Conservation (phyloP, 495 filamentous ascomycete genomes). For the Trichoderma asperelloides region DNA sequence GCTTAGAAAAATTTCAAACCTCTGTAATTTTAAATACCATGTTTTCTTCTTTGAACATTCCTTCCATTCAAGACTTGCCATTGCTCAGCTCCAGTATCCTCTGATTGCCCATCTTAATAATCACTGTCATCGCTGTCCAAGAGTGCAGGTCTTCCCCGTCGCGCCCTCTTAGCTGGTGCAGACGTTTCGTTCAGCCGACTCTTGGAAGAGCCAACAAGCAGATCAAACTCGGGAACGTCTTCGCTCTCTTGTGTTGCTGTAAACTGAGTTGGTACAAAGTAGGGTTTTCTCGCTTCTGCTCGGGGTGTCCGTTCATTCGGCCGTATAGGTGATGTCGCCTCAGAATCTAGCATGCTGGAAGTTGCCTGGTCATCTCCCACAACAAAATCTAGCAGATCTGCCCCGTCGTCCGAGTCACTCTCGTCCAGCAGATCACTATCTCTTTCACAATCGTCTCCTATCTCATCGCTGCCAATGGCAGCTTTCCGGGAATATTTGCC, state of each 20-base stretch:
- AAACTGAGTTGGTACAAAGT: background rate
- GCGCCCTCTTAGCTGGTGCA: background rate
- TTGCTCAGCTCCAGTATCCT: background rate
- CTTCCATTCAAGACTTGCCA: background rate
- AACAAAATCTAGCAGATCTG: slow-evolving; percentile 36
- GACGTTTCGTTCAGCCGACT: background rate
- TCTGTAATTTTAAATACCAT: background rate
- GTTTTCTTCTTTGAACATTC: background rate
- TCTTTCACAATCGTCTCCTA: slow-evolving; percentile 40
- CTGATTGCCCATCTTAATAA: background rate
- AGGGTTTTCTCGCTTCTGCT: background rate
- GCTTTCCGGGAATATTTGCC: background rate
- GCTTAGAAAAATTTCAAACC: background rate
- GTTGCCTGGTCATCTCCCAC: slow-evolving; percentile 33
- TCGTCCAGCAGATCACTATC: slow-evolving; percentile 37
- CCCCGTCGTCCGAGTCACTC: slow-evolving; percentile 37
- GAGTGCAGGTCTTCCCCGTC: background rate
- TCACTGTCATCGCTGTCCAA: slow-evolving; percentile 4
- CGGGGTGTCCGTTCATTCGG: background rate
- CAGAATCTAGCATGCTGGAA: slow-evolving; percentile 24
- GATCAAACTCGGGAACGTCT: background rate
- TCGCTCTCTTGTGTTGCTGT: slow-evolving; percentile 6
- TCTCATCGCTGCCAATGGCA: slow-evolving; percentile 31
- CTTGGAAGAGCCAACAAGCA: background rate
- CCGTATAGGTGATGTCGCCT: slow-evolving; percentile 25